Conservation (phyloP, 371 early-diverging fungal genomes). For the Haplosporangium sp. region DNA sequence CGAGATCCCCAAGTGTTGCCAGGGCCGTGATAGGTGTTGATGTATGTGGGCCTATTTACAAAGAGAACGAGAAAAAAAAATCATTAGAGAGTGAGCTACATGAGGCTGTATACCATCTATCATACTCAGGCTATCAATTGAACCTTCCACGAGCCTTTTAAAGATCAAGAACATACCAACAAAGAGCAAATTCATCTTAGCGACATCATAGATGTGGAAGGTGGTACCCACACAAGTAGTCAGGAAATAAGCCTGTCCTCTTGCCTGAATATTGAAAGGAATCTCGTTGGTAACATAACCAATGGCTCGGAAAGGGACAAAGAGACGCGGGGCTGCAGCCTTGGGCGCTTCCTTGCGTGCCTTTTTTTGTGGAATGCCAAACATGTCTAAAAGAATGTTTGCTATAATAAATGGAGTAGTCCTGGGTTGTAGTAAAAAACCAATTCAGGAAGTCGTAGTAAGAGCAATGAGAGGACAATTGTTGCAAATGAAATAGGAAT, state of each 20-base stretch:
- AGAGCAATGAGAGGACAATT: background rate
- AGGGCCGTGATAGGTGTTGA: constrained; percentile 81
- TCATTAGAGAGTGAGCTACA: background rate
- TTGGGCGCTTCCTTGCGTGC: constrained; percentile 46
- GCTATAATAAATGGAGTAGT: background rate
- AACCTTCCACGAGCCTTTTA: background rate
- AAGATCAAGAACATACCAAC: constrained; percentile 55
- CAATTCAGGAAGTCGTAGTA: background rate
- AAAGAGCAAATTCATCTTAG: constrained; percentile 72
- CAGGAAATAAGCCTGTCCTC: constrained; percentile 83
- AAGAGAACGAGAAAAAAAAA: background rate
- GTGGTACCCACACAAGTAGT: constrained; percentile 87
- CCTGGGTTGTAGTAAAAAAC: background rate
- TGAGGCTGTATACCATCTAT: background rate
- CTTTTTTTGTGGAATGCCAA: constrained; percentile 49
- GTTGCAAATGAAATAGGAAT: background rate
- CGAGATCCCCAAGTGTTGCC: constrained; percentile 74
- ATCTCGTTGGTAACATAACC: constrained; percentile 89
- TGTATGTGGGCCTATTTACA: constrained; percentile 73
- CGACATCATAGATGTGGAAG: constrained; percentile 89
- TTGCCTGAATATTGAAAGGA: constrained; percentile 82
- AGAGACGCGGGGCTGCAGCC: constrained; percentile 68
- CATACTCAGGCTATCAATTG: too few species aligned
- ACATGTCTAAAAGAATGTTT: constrained; percentile 19
- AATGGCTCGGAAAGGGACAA: constrained; percentile 88